Percentiles rank a stretch among this genome's conserved stretches.
Evolutionary conservation across 345 rosid genomes (phyloP).

Genomic region (Leavenworthia alabamica): DNA sequence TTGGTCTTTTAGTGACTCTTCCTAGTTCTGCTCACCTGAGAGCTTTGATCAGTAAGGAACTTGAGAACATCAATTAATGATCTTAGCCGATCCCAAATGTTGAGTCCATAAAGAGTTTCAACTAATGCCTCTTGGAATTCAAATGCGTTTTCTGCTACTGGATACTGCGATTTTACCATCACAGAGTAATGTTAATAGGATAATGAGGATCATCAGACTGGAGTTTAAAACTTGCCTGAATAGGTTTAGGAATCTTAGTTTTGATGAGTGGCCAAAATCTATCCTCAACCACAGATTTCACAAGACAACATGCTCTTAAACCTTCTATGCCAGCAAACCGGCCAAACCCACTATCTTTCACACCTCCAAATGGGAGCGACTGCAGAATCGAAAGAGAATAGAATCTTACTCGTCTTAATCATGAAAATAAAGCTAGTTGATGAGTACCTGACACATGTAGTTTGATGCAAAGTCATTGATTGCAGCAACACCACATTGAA

Average conservation of each 20-base stretch:
- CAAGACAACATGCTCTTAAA: constrained; percentile 87
- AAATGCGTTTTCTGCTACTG: constrained; percentile 76
- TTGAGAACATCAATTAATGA: constrained; percentile 70
- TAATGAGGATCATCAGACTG: not conserved
- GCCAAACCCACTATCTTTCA: constrained; percentile 93
- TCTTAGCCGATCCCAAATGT: constrained; percentile 78
- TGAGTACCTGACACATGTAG: constrained; percentile 93
- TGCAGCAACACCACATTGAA: constrained; percentile 86
- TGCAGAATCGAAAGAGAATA: constrained; percentile 27
- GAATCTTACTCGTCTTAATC: no score
- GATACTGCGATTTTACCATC: constrained; percentile 47
- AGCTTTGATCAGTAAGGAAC: constrained; percentile 57
- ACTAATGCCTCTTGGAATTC: constrained; percentile 84
- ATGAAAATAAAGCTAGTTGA: no score
- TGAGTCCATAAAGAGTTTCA: constrained; percentile 77
- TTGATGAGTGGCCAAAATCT: constrained; percentile 92
- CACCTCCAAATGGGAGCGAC: constrained; percentile 98
- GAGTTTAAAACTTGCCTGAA: constrained; percentile 49
- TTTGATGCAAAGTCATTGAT: constrained; percentile 85
- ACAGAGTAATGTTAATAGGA: not conserved
- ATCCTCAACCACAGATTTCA: constrained; percentile 91
- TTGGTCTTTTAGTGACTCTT: constrained; percentile 42
- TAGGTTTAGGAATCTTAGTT: constrained; percentile 87
- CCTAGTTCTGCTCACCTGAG: constrained; percentile 32
- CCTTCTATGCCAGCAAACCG: constrained; percentile 96